These are phyloP conservation scores for Colletotrichum tropicicola DNA, from an alignment of 2,329 filamentous ascomycete genomes.

Conservation along the genomic window DNA sequence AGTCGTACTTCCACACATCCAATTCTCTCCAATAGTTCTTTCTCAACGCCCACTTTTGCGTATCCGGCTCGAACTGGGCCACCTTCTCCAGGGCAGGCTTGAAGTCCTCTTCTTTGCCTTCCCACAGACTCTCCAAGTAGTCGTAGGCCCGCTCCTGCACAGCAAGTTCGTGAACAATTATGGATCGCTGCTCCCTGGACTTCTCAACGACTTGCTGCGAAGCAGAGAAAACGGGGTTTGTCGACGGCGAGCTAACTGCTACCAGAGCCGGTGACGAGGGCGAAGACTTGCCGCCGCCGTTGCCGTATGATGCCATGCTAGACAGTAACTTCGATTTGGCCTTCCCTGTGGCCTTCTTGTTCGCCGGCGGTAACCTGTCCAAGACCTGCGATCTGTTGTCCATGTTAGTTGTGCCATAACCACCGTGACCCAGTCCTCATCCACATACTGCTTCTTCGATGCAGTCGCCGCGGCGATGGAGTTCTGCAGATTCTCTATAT, in stretches of 20 bases:
- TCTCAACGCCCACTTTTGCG: conserved; percentile 63
- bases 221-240: conserved; percentile 57
- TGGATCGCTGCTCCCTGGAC: conserved; percentile 60
- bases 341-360: conserved; percentile 44
- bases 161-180: conserved; percentile 70
- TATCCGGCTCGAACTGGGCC: conserved; percentile 57
- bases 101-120: conserved; percentile 63
- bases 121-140: conserved; percentile 59
- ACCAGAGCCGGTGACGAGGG: conserved; percentile 66
- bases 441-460: conserved; percentile 45
- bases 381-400: conserved; percentile 42
- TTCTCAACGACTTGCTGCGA: conserved; percentile 61
- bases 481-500: conserved; percentile 59
- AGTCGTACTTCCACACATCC: conserved; percentile 70
- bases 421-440: conserved; percentile 38
- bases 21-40: conserved; percentile 70
- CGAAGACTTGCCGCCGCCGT: conserved; percentile 45
- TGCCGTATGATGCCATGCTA: conserved; percentile 45
- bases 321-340: conserved; percentile 54
- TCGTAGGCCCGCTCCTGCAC: conserved; percentile 60
- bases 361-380: conserved; percentile 43
- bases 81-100: conserved; percentile 65
- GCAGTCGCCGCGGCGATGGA: conserved; percentile 52
- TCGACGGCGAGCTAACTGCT: conserved; percentile 61
- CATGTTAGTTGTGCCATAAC: conserved; percentile 37